Conservation (phyloP, 306 rosid genomes). For the Morella rubra region DNA sequence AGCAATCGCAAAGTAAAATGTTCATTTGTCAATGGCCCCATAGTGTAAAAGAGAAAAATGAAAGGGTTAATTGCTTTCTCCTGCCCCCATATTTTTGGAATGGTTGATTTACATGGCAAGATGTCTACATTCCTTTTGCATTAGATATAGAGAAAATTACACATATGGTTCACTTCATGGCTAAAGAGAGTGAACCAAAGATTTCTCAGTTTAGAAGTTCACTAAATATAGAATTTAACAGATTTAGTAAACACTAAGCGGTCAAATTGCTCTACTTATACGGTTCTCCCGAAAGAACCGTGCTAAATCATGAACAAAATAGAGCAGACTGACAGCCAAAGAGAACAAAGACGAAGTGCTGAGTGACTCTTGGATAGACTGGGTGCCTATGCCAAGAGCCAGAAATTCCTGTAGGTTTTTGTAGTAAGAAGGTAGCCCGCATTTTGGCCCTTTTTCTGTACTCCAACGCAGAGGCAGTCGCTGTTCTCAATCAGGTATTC, state of each 20-base stretch:
- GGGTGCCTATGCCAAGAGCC: slow-evolving; percentile 70
- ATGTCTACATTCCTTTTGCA: slow-evolving; percentile 10
- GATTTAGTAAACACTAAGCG: slow-evolving; percentile 6
- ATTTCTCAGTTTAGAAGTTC: neutral
- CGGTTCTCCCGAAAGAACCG: no score
- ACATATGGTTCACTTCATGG: slow-evolving; percentile 6
- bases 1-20: neutral
- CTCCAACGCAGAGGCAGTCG: slow-evolving; percentile 72
- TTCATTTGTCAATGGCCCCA: neutral
- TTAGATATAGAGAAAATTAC: neutral
- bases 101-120: slow-evolving; percentile 16
- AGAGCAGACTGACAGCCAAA: neutral
- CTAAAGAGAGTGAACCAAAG: slow-evolving; percentile 6
- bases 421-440: slow-evolving; percentile 82
- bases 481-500: slow-evolving; percentile 82
- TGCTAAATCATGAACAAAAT: neutral
- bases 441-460: slow-evolving; percentile 75
- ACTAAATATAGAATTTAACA: neutral
- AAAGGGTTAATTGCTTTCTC: neutral
- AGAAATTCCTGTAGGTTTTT: slow-evolving; percentile 79
- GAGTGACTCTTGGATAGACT: neutral
- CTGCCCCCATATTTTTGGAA: neutral
- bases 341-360: neutral
- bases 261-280: neutral
- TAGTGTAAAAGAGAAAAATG: neutral